These are phyloP conservation scores for Phytopythium delawarense DNA, from an alignment of 352 stramenopile species.

Conservation along the genomic window DNA sequence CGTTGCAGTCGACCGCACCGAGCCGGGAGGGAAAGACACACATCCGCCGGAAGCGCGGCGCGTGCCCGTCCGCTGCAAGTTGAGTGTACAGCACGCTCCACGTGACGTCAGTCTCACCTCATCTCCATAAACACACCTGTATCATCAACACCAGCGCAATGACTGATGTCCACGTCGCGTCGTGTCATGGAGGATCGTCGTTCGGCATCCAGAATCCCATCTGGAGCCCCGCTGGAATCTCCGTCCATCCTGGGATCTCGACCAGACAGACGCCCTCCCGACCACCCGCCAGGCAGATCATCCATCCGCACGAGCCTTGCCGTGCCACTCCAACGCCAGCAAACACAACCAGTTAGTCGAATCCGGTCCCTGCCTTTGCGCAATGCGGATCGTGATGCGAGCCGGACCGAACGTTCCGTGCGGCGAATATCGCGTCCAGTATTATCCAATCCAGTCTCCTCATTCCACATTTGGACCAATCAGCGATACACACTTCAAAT, in stretches of 20 bases:
- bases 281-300: background rate
- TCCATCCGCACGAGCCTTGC: background rate
- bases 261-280: background rate
- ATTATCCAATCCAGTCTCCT: background rate
- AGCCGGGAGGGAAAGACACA: background rate
- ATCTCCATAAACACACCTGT: background rate
- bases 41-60: background rate
- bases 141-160: background rate
- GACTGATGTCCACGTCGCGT: no score
- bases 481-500: background rate
- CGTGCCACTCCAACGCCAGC: background rate
- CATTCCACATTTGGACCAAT: background rate
- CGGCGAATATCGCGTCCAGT: background rate
- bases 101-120: background rate
- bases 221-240: background rate
- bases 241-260: no score
- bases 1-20: background rate
- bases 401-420: constrained; percentile 4
- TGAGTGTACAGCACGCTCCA: background rate
- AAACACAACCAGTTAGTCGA: background rate
- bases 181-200: no score
- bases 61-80: background rate
- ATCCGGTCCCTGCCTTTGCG: background rate
- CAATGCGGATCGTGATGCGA: background rate
- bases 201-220: background rate